Evolutionary conservation across 192 early-diverging fungal species (phyloP), one percentile per base, ranked within the genome.

Genomic region (Thamnidium elegans): DNA sequence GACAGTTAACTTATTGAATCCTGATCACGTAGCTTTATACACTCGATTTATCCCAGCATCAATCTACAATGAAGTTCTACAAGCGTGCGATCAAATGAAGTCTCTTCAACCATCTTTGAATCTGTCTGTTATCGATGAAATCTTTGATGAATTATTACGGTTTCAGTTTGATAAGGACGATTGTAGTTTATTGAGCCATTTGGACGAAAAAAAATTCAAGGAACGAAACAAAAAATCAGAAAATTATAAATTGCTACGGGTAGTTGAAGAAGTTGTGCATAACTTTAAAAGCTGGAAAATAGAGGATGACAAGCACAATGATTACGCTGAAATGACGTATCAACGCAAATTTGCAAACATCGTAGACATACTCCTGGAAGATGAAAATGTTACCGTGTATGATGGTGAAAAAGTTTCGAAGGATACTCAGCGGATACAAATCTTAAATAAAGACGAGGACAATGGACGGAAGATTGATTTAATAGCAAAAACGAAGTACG

Each of bases 281-380:
- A 58, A 58, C 39, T 58, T 58, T 58, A 58, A 45, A 58, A 58
- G 56, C 42, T 58, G 56, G 56, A 58, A 58, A 58, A 58, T 45
- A 44, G 42, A 58, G 42, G 58, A 59, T 59, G 20, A 46, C 56
- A 59, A 59, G 56, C 43, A 45, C 42, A 59, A 23, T 45, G 20
- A 59, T 45, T 43, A 59, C 21, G 43, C 56, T 59, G 42, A 59
- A 23, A 59, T 59, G 56, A 59, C 42, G 20, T 59, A 59, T 59
- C 56, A 26, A 59, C 43, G 42, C 3, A 43, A 59, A 59, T 59
- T 59, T 59, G 56, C 56, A 23, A 59, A 46, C 42, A 59, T 59
- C 56, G 45, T 45, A 59, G 42, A 59, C 56, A 59, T 45, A 45
- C 39, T 59, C 56, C 42, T 59, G 43, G 56, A 59, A 59, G 43